These are phyloP conservation scores for Aspergillus sp. DNA, from an alignment of 2,329 filamentous ascomycete species.

Conservation along the genomic window DNA sequence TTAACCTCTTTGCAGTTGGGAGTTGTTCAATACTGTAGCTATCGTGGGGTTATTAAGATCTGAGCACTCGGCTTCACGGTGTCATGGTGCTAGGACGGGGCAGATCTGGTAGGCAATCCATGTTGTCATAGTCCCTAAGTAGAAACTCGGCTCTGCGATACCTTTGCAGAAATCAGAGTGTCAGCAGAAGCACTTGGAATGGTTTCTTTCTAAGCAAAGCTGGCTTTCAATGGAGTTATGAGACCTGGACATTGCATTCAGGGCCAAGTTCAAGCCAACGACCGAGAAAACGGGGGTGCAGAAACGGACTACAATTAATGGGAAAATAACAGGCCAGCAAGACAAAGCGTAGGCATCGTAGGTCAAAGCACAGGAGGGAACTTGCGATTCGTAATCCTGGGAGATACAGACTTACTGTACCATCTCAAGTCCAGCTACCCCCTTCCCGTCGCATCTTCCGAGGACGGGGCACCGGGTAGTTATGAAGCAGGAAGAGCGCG, in stretches of 20 bases:
- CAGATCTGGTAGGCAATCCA: background rate
- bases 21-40: background rate
- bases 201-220: background rate
- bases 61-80: background rate
- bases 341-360: background rate
- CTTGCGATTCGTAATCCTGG: background rate
- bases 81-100: background rate
- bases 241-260: background rate
- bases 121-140: background rate
- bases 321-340: background rate
- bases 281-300: background rate
- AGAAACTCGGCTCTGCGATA: background rate
- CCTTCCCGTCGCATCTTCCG: background rate
- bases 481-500: conserved; percentile 6
- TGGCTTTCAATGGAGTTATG: background rate
- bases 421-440: background rate
- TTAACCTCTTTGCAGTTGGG: background rate
- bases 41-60: background rate
- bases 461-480: background rate
- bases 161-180: background rate
- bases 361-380: background rate
- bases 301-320: background rate
- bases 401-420: background rate
- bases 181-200: background rate
- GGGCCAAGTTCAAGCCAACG: background rate